Conservation (phyloP, 208 protist genomes). For the Crithidia brevicula region DNA sequence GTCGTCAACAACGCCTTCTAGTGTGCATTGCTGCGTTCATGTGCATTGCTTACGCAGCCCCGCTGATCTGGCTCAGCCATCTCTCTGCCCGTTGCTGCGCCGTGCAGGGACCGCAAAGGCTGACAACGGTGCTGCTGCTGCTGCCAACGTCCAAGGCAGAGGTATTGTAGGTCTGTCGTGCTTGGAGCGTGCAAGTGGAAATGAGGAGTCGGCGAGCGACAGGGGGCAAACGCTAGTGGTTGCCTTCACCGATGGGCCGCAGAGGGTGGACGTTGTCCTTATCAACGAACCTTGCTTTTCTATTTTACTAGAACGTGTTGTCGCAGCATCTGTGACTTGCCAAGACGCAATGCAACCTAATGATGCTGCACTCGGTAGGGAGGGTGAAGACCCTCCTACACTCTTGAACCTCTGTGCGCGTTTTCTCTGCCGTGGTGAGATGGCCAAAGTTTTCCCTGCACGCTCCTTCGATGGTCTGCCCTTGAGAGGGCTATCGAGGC, state of each 20-base stretch:
- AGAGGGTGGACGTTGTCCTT: background rate
- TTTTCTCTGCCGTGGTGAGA: background rate
- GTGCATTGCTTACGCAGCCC: background rate
- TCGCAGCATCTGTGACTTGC: no score
- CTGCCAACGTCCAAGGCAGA: background rate
- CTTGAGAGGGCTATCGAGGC: background rate
- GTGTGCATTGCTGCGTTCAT: background rate
- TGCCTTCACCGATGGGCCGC: background rate
- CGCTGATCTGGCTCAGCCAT: background rate
- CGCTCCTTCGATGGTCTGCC: background rate
- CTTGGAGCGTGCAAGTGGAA: background rate
- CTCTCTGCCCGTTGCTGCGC: background rate
- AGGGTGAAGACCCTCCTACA: no score
- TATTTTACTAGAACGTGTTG: no score
- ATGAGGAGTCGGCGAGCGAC: background rate
- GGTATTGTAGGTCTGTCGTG: conserved; percentile 1
- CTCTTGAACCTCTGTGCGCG: background rate
- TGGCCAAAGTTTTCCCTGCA: background rate
- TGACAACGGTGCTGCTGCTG: background rate
- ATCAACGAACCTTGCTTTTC: background rate
- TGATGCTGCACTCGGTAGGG: no score
- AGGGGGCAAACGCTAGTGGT: background rate
- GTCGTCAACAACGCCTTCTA: background rate
- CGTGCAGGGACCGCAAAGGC: no score
- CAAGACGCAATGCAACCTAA: no score